Conservation (phyloP, 78 protist species). For the Planoprotostelium fungivorum region DNA sequence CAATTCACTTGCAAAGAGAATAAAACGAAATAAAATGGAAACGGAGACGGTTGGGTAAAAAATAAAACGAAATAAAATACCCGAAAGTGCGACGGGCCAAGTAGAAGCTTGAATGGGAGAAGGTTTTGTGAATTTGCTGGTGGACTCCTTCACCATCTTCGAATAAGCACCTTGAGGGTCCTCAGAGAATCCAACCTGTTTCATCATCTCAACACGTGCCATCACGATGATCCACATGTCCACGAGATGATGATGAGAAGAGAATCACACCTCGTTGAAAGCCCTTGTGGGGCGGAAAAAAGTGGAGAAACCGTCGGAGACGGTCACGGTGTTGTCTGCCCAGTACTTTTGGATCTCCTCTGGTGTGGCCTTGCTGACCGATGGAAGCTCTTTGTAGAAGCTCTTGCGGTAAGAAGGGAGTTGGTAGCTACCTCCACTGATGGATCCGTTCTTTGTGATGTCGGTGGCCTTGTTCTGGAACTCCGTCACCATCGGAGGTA, state of each 20-base stretch:
- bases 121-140: constrained; percentile 79
- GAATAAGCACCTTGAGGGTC: not conserved
- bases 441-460: not conserved
- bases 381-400: constrained; percentile 42
- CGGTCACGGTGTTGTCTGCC: constrained; percentile 20
- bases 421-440: not conserved
- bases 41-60: no score
- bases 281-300: constrained; percentile 36
- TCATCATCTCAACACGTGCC: constrained; percentile 24
- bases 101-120: constrained; percentile 92
- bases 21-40: not conserved
- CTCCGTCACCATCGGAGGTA: no score
- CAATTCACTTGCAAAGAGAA: not conserved
- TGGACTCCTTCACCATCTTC: not conserved
- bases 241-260: no score
- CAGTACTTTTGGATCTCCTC: constrained; percentile 29
- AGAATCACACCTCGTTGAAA: constrained; percentile 4
- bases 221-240: no score
- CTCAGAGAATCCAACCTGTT: constrained; percentile 17
- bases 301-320: constrained; percentile 10
- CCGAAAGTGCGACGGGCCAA: constrained; percentile 92
- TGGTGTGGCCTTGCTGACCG: constrained; percentile 5
- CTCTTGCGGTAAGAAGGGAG: constrained; percentile 16
- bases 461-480: no score
- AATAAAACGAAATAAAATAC: constrained; percentile 86